Conservation (phyloP, 352 stramenopile genomes). For the Peronospora farinosa region DNA sequence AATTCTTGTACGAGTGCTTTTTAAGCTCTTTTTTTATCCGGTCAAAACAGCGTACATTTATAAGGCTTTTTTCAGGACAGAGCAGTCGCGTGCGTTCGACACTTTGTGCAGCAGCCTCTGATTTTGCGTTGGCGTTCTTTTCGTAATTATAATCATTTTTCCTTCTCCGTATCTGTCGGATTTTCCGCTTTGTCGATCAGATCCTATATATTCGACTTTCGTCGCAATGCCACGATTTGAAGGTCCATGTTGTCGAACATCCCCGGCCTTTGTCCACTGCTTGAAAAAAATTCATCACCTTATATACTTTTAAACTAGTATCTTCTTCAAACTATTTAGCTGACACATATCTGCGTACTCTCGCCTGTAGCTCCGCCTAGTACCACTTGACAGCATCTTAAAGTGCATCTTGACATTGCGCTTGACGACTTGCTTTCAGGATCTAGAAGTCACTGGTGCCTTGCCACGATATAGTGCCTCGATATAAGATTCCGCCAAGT, state of each 20-base stretch:
- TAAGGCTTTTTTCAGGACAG: conserved; percentile 50
- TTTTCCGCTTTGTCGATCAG: conserved; percentile 30
- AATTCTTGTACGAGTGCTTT: too few species aligned
- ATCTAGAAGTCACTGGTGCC: conserved; percentile 81
- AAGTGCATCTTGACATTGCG: conserved; percentile 76
- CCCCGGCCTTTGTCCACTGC: conserved; percentile 51
- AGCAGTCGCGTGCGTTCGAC: conserved; percentile 61
- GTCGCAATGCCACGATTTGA: conserved; percentile 32
- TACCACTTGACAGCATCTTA: conserved; percentile 70
- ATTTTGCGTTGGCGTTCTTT: conserved; percentile 30
- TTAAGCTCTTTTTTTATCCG: too few species aligned
- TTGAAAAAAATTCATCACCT: conserved; percentile 28
- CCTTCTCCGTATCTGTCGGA: conserved; percentile 36
- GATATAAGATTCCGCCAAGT: conserved; percentile 75
- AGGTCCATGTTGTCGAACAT: conserved; percentile 73
- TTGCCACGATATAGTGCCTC: conserved; percentile 85
- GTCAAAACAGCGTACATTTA: conserved; percentile 56
- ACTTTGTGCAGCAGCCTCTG: conserved; percentile 17
- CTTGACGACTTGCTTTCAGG: conserved; percentile 86
- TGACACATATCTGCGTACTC: conserved; percentile 46
- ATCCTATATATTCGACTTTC: conserved; percentile 10
- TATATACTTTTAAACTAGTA: conserved; percentile 31
- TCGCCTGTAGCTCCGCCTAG: conserved; percentile 51
- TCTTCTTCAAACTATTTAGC: too few species aligned
- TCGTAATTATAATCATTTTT: conserved; percentile 74